phyloP scores from a whole-genome alignment of 2,329 filamentous ascomycete species.

The Pseudogymnoascus sp. region DNA sequence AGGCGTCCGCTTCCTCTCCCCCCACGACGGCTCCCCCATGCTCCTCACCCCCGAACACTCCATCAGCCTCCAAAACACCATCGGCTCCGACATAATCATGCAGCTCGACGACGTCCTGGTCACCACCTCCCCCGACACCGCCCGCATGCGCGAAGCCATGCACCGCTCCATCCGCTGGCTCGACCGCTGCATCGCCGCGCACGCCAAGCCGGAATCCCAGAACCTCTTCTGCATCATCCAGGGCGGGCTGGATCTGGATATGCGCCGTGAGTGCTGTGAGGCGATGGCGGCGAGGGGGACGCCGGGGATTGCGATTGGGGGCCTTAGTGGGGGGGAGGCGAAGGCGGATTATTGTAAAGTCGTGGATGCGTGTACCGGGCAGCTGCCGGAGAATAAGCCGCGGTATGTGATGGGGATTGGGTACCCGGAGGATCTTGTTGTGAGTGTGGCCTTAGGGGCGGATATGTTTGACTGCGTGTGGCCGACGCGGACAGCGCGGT shows the following conservation, averaged over 20 bases:
- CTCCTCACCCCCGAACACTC: slow-evolving; percentile 96
- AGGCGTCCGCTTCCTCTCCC: slow-evolving; percentile 90
- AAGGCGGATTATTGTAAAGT: slow-evolving; percentile 90
- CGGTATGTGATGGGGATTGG: slow-evolving; percentile 98
- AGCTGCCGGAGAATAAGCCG: slow-evolving; percentile 87
- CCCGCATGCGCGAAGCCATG: slow-evolving; percentile 90
- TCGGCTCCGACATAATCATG: slow-evolving; percentile 99
- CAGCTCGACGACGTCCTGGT: slow-evolving; percentile 97
- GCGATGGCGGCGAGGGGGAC: slow-evolving; percentile 89
- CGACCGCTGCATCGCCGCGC: slow-evolving; percentile 86
- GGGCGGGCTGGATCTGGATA: slow-evolving; percentile 80
- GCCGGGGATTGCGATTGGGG: slow-evolving; percentile 92
- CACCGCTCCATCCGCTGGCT: slow-evolving; percentile 90
- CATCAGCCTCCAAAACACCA: slow-evolving; percentile 90
- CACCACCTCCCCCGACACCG: slow-evolving; percentile 84
- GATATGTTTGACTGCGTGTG: slow-evolving; percentile 99
- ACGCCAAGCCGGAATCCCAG: slow-evolving; percentile 72
- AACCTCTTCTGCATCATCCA: slow-evolving; percentile 99
- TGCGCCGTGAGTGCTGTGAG: slow-evolving; percentile 73
- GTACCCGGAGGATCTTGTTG: slow-evolving; percentile 91
- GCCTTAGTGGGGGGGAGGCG: slow-evolving; percentile 87
- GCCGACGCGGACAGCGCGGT: slow-evolving; percentile 92
- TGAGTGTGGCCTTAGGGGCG: slow-evolving; percentile 86
- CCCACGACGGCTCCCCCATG: slow-evolving; percentile 93
- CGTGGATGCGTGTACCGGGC: slow-evolving; percentile 72